phyloP scores from a whole-genome alignment of 495 filamentous ascomycete species.

The Apiosordaria backusii region DNA sequence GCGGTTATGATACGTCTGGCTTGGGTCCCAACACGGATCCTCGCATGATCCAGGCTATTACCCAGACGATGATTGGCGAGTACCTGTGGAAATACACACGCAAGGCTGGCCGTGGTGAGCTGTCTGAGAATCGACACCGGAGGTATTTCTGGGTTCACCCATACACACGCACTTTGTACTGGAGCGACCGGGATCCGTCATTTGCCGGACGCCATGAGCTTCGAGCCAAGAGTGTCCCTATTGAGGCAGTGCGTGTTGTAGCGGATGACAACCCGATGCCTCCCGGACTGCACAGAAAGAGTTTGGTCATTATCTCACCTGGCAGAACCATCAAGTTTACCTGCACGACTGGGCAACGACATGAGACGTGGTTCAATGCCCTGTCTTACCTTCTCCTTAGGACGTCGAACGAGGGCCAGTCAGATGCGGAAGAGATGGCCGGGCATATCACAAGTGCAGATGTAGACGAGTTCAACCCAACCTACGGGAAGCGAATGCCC shows the following conservation, averaged over 20 bases:
- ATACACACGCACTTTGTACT: slow-evolving; percentile 94
- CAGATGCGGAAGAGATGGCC: slow-evolving; percentile 56
- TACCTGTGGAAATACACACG: slow-evolving; percentile 99
- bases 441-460: slow-evolving; percentile 66
- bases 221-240: slow-evolving; percentile 90
- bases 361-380: slow-evolving; percentile 98
- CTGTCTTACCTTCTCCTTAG: slow-evolving; percentile 87
- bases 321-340: slow-evolving; percentile 88
- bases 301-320: slow-evolving; percentile 83
- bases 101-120: slow-evolving; percentile 76
- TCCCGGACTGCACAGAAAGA: slow-evolving; percentile 89
- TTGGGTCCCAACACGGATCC: slow-evolving; percentile 73
- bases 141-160: slow-evolving; percentile 99
- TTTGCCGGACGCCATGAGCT: slow-evolving; percentile 70
- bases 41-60: slow-evolving; percentile 98
- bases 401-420: slow-evolving; percentile 56
- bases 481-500: slow-evolving; percentile 48
- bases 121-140: slow-evolving; percentile 83
- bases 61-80: slow-evolving; percentile 99
- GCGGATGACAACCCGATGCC: slow-evolving; percentile 94
- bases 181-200: slow-evolving; percentile 87
- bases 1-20: slow-evolving; percentile 55
- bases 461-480: slow-evolving; percentile 85
- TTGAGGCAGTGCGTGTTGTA: slow-evolving; percentile 90
- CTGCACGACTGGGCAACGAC: slow-evolving; percentile 84